Evolutionary conservation across 768 basidiomycete genomes (phyloP).

Genomic region (Pisolithus microcarpus): DNA sequence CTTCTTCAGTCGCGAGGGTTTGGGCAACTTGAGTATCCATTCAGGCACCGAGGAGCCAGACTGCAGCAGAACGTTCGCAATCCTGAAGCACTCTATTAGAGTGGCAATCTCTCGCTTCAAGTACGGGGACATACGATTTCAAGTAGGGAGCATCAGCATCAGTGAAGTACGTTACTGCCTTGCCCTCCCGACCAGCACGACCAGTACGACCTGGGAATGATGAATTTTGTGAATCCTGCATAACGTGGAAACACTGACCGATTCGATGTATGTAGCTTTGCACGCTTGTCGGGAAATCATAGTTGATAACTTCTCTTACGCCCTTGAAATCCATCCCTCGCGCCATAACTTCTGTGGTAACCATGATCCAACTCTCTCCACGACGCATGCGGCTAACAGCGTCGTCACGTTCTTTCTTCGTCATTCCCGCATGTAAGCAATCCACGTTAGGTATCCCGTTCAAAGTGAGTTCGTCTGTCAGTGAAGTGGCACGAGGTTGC

Average conservation of each 20-base stretch:
- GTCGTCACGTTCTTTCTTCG: constrained; percentile 80
- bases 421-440: constrained; percentile 86
- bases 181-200: constrained; percentile 85
- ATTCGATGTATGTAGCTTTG: constrained; percentile 97
- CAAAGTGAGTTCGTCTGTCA: constrained; percentile 77
- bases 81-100: constrained; percentile 37
- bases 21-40: constrained; percentile 93
- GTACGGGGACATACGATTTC: constrained; percentile 58
- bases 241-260: constrained; percentile 39
- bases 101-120: constrained; percentile 1
- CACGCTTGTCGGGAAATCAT: constrained; percentile 92
- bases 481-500: constrained; percentile 75
- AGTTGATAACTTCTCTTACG: constrained; percentile 89
- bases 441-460: constrained; percentile 78
- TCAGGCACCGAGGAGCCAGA: constrained; percentile 89
- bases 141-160: constrained; percentile 88
- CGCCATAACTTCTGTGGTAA: constrained; percentile 96
- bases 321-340: constrained; percentile 98
- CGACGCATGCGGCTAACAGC: constrained; percentile 76
- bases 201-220: constrained; percentile 74
- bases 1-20: constrained; percentile 85
- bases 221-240: constrained; percentile 1
- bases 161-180: constrained; percentile 94
- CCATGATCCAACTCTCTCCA: constrained; percentile 91
- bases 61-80: constrained; percentile 92